A percentile compares a stretch with the other conserved stretches of the same genome.
Conservation (phyloP, 1,284 basidiomycete genomes). For the Heterobasidion occidentale region DNA sequence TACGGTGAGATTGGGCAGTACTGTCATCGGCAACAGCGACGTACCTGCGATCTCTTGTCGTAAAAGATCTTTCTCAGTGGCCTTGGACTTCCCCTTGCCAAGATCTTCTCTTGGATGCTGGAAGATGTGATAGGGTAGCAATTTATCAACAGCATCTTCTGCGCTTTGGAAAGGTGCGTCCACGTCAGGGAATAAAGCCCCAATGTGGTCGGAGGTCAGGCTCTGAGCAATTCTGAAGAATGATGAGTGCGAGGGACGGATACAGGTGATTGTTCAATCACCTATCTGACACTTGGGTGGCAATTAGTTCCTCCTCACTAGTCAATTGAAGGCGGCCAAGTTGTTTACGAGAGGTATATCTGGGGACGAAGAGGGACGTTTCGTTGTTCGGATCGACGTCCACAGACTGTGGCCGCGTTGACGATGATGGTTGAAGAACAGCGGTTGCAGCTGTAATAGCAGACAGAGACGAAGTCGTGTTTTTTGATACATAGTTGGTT, state of each 20-base stretch:
- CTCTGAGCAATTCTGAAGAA: constrained; percentile 41
- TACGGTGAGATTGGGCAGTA: constrained; percentile 12
- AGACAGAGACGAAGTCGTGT: neutral
- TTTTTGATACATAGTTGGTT: neutral
- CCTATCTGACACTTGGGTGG: constrained; percentile 11
- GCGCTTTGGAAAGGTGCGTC: constrained; percentile 59
- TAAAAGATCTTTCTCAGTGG: constrained; percentile 31
- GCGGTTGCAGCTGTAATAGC: neutral
- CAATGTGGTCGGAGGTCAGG: constrained; percentile 53
- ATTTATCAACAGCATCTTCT: constrained; percentile 51
- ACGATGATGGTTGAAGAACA: neutral
- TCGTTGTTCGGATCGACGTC: neutral
- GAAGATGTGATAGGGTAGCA: constrained; percentile 72
- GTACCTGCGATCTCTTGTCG: constrained; percentile 50
- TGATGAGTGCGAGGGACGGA: neutral
- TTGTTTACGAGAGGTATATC: constrained; percentile 3
- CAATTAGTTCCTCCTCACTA: constrained; percentile 18
- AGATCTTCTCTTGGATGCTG: constrained; percentile 65
- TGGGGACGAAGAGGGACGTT: neutral
- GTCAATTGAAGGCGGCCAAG: constrained; percentile 5
- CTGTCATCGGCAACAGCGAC: constrained; percentile 8
- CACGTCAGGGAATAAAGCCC: constrained; percentile 52
- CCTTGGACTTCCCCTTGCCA: constrained; percentile 49
- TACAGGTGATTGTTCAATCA: neutral
- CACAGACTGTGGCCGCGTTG: neutral